Conservation (phyloP, 495 filamentous ascomycete species). For the Hypoxylon trugodes region DNA sequence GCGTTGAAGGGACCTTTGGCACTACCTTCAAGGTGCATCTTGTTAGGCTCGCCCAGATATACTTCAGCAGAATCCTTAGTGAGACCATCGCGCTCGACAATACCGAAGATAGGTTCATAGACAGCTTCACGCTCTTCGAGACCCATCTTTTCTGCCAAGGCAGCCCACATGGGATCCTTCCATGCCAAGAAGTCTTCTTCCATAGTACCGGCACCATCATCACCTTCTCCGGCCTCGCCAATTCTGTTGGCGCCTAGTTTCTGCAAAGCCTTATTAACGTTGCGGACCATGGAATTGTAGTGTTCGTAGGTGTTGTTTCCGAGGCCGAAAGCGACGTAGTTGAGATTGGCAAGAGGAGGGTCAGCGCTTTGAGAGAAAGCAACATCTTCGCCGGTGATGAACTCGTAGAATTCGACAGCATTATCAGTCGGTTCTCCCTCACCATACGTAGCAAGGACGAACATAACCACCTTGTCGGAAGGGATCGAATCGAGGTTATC, state of each 20-base stretch:
- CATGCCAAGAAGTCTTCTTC: conserved; percentile 99
- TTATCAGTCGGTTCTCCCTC: conserved; percentile 99
- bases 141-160: conserved; percentile 79
- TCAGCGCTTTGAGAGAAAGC: conserved; percentile 83
- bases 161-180: conserved; percentile 99
- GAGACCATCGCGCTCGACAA: conserved; percentile 78
- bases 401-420: conserved; percentile 98
- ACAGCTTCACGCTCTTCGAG: conserved; percentile 95
- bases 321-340: conserved; percentile 94
- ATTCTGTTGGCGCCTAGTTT: conserved; percentile 86
- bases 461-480: conserved; percentile 89
- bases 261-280: conserved; percentile 78
- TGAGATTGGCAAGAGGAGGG: conserved; percentile 80
- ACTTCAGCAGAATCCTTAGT: conserved; percentile 82
- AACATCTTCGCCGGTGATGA: conserved; percentile 82
- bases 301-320: conserved; percentile 99
- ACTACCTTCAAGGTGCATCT: conserved; percentile 86
- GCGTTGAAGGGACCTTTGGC: conserved; percentile 93
- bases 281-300: conserved; percentile 98
- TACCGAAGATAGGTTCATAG: conserved; percentile 91
- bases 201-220: conserved; percentile 99
- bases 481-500: conserved; percentile 92
- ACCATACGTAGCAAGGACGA: conserved; percentile 96
- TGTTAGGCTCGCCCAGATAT: conserved; percentile 96
- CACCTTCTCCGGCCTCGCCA: conserved; percentile 90